These are phyloP conservation scores for Pisolithus sp. DNA, from an alignment of 768 basidiomycete genomes.

Conservation along the genomic window DNA sequence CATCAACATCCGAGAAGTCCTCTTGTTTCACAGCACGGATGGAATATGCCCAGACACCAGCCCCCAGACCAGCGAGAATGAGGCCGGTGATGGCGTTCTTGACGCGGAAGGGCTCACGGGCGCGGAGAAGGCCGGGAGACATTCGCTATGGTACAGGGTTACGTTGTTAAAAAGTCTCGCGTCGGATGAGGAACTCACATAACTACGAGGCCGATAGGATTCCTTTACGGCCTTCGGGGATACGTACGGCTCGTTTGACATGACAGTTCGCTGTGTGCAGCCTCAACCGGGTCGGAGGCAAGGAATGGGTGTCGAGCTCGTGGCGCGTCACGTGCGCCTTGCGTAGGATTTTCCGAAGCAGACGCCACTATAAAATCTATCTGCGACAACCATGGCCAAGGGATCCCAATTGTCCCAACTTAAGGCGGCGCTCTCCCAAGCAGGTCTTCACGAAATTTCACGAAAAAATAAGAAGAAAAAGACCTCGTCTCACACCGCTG, in stretches of 20 bases:
- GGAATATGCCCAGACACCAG: conserved; percentile 86
- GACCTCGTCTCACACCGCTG: conserved; percentile 43
- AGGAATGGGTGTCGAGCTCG: too few species aligned
- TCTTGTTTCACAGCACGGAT: conserved; percentile 94
- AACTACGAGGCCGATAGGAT: conserved; percentile 36
- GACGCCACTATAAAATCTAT: neutral
- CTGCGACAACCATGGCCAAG: conserved; percentile 50
- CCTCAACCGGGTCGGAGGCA: too few species aligned
- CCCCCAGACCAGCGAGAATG: conserved; percentile 63
- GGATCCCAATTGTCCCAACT: conserved; percentile 90
- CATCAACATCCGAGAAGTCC: conserved; percentile 81
- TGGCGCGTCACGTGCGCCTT: too few species aligned
- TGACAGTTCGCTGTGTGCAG: conserved; percentile 8
- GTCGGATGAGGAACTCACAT: conserved; percentile 20
- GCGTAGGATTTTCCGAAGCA: neutral
- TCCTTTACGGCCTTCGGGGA: conserved; percentile 25
- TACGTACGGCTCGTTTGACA: conserved; percentile 32
- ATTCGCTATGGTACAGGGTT: conserved; percentile 51
- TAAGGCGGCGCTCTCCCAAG: conserved; percentile 73
- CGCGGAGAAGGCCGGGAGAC: conserved; percentile 84
- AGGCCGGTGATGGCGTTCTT: conserved; percentile 77
- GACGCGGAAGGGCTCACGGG: conserved; percentile 75
- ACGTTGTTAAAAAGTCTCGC: neutral
- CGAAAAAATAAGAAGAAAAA: conserved; percentile 65
- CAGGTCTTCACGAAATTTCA: conserved; percentile 64